Base-by-base conservation (phyloP, 805 yeast species). In the Metschnikowia peoriensis region DNA sequence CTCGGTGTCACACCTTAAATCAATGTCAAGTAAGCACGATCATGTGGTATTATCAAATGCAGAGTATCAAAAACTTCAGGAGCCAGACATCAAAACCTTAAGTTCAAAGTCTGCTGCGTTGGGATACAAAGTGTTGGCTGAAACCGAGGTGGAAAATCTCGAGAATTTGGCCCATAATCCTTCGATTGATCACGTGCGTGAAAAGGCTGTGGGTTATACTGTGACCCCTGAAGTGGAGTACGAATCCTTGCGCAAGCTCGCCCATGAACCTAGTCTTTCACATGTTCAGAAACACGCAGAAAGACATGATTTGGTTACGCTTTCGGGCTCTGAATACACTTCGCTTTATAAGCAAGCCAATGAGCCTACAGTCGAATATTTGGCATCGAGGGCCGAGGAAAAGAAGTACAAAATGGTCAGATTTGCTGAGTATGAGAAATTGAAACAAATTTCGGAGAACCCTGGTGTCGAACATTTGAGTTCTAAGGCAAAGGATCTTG, bases 241-340 rank as follows among this genome's bases (percentile, higher is more conserved):
- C 32, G 44, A 50, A 1, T 16, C 43, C 0, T 55, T 71, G 46
- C 44, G 46, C 7, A 48, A 50, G 8, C 50, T 43, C 11, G 62
- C 62, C 0, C 44, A 47, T 14, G 54, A 53, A 10, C 68, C 67
- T 28, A 57, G 64, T 15, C 61, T 71, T 34, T 66, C 64, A 17
- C 73, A 69, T 38, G 66, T 74, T 6, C 68, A 72, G 45, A 52
- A 58, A 12, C 67, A 66, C 11, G 77, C 77, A 0, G 76, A 71
- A 45, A 65, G 51, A n/a, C 66, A 63, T 42, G 63, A 65, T 12
- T 65, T 58, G 11, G 61, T 70, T 7, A 68, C 77, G 1, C 59
- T 74, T 43, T 47, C 66, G 1, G 63, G 66, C 50, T 41, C 51
- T 1, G 78, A 74, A 51, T 72, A 69, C 46, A 64, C 76, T 22